Base-by-base conservation (phyloP, 2,329 filamentous ascomycete genomes). In the Arthroderma sp. region DNA sequence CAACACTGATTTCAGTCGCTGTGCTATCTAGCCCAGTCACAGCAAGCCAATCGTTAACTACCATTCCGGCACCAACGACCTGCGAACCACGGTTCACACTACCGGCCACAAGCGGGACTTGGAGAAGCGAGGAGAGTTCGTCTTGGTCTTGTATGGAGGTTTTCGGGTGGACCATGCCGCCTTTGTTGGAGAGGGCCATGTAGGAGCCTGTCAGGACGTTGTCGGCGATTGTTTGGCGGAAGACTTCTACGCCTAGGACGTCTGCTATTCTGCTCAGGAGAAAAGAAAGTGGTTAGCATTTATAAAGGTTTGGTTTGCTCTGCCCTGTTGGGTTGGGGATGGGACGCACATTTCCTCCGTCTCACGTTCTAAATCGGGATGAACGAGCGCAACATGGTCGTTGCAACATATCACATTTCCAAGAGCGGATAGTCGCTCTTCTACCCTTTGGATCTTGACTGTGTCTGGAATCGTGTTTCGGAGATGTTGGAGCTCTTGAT, bases 91-190 rank as follows among this genome's bases (percentile, higher is more conserved):
- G 78, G 70, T 98, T 98, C 51, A 98, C 83, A 60, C 79, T 85
- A 36, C 91, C 91, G 3, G 91, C 91, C 1, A 98, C 91, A 4
- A 98, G 80, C 9, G 91, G 91, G 33, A 98, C 89, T 69, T 96
- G 89, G 50, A 98, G 75, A 67, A 98, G 70, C 59, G 82, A 88
- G 51, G 83, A 88, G 52, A 98, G 77, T 72, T 98, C 91, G 64
- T 98, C 91, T 74, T 98, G 91, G 66, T 98, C 91, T 68, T 94
- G 86, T 60, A 96, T 91, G 53, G 78, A 83, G 36, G 91, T 96
- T 74, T 95, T 95, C 55, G 91, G 89, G 64, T 98, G 91, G 40
- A 98, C 91, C 55, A 98, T 83, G 8, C 91, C 91, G 53, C 91
- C 91, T 67, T 89, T 85, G 72, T 98, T 98, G 57, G 83, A 89